Evolutionary conservation across 2,329 filamentous ascomycete genomes (phyloP).

Genomic region (Cytospora piceicola): DNA sequence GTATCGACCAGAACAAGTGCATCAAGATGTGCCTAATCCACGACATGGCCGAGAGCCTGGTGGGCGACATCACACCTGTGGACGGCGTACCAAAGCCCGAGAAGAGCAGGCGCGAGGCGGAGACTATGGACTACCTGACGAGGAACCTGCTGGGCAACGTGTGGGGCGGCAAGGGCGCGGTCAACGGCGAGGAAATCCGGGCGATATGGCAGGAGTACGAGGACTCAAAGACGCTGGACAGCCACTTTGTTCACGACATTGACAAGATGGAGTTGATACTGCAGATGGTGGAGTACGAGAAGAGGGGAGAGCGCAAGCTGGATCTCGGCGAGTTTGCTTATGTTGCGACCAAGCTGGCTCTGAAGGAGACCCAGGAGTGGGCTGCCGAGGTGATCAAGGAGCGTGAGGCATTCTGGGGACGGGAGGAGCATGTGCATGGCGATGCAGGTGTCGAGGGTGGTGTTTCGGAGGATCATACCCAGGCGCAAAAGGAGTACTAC

Average conservation of each 20-base stretch:
- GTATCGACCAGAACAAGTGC: constrained; percentile 79
- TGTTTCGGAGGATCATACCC: constrained; percentile 42
- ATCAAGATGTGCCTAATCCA: constrained; percentile 95
- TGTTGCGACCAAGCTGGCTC: constrained; percentile 72
- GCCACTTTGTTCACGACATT: constrained; percentile 90
- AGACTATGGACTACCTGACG: constrained; percentile 91
- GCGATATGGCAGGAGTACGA: constrained; percentile 96
- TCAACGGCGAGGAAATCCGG: constrained; percentile 70
- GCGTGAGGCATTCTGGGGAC: constrained; percentile 72
- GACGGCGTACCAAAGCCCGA: constrained; percentile 84
- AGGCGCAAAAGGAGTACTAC: constrained; percentile 58
- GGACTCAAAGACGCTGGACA: constrained; percentile 80
- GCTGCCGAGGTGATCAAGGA: constrained; percentile 76
- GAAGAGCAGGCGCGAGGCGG: constrained; percentile 83
- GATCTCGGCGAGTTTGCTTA: constrained; percentile 87
- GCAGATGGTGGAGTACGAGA: constrained; percentile 98
- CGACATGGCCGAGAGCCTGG: constrained; percentile 95
- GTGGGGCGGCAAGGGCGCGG: constrained; percentile 59
- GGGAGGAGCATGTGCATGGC: constrained; percentile 51
- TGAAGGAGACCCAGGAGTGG: constrained; percentile 83
- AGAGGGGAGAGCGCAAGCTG: constrained; percentile 62
- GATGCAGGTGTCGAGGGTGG: constrained; percentile 48
- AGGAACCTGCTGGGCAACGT: constrained; percentile 73
- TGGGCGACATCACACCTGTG: constrained; percentile 95
- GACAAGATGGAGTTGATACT: constrained; percentile 95